Conservation (phyloP, 805 yeast genomes). For the Starmerella potacharoeniae region DNA sequence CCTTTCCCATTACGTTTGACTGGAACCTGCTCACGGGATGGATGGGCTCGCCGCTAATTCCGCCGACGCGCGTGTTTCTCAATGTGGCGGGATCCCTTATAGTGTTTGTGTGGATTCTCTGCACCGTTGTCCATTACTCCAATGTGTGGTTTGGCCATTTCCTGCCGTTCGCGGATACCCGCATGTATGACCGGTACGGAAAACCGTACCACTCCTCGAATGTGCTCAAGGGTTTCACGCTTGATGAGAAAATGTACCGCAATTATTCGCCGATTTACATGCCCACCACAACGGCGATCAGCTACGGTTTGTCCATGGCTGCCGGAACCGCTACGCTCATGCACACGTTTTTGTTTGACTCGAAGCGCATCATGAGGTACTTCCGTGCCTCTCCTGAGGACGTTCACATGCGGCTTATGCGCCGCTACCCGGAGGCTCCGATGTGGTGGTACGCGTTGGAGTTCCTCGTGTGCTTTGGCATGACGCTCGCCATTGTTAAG, state of each 20-base stretch:
- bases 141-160: slow-evolving; percentile 50
- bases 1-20: slow-evolving; percentile 57
- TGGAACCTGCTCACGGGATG: slow-evolving; percentile 51
- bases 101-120: slow-evolving; percentile 41
- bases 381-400: slow-evolving; percentile 38
- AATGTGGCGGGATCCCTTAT: slow-evolving; percentile 40
- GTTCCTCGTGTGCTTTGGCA: slow-evolving; percentile 26
- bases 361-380: slow-evolving; percentile 42
- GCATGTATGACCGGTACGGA: slow-evolving; percentile 43
- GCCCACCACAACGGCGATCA: slow-evolving; percentile 46
- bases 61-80: slow-evolving; percentile 41
- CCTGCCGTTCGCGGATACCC: slow-evolving; percentile 41
- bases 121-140: slow-evolving; percentile 43
- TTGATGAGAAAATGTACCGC: slow-evolving; percentile 40
- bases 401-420: slow-evolving; percentile 47
- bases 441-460: slow-evolving; percentile 47
- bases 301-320: slow-evolving; percentile 54
- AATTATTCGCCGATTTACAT: slow-evolving; percentile 54
- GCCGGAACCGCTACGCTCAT: slow-evolving; percentile 50
- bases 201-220: slow-evolving; percentile 39
- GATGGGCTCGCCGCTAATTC: slow-evolving; percentile 52
- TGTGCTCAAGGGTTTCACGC: slow-evolving; percentile 37
- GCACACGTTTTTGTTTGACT: slow-evolving; percentile 48
- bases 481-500: slow-evolving; percentile 24
- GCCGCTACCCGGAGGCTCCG: slow-evolving; percentile 47